Conservation (phyloP, 2,329 filamentous ascomycete genomes). For the Penicillium decumbens region DNA sequence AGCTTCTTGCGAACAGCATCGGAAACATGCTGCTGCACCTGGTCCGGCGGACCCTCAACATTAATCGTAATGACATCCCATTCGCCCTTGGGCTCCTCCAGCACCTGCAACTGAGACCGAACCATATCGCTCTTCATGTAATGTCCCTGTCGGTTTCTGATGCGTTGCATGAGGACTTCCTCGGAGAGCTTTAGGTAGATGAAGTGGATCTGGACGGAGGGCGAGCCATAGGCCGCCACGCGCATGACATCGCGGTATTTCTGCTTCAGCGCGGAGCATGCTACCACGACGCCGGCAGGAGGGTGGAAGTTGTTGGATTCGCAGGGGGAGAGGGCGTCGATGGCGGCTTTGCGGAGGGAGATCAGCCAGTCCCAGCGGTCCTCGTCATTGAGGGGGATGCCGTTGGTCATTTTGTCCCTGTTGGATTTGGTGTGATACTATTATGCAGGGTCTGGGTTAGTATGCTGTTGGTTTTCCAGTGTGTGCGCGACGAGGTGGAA, state of each 20-base stretch:
- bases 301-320: constrained; percentile 44
- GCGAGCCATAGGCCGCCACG: constrained; percentile 70
- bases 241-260: constrained; percentile 94
- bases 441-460: constrained; percentile 7
- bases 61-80: constrained; percentile 68
- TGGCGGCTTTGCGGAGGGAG: constrained; percentile 60
- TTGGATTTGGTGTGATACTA: constrained; percentile 59
- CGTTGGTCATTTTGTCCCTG: constrained; percentile 83
- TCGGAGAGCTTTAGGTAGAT: constrained; percentile 81
- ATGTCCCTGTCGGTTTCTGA: constrained; percentile 70
- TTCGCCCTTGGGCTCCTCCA: constrained; percentile 79
- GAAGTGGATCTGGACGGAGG: constrained; percentile 77
- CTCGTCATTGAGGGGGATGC: constrained; percentile 79
- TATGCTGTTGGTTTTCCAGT: background rate
- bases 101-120: constrained; percentile 77
- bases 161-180: constrained; percentile 68
- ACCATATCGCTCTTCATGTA: constrained; percentile 98
- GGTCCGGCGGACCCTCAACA: constrained; percentile 49
- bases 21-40: constrained; percentile 59
- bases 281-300: constrained; percentile 76
- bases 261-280: constrained; percentile 91
- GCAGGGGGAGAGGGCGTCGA: constrained; percentile 47
- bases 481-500: constrained; percentile 11
- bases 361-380: constrained; percentile 98
- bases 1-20: constrained; percentile 55